These are phyloP conservation scores for Papiliotrema terrestris DNA, from an alignment of 1,284 basidiomycete species.

Conservation along the genomic window DNA sequence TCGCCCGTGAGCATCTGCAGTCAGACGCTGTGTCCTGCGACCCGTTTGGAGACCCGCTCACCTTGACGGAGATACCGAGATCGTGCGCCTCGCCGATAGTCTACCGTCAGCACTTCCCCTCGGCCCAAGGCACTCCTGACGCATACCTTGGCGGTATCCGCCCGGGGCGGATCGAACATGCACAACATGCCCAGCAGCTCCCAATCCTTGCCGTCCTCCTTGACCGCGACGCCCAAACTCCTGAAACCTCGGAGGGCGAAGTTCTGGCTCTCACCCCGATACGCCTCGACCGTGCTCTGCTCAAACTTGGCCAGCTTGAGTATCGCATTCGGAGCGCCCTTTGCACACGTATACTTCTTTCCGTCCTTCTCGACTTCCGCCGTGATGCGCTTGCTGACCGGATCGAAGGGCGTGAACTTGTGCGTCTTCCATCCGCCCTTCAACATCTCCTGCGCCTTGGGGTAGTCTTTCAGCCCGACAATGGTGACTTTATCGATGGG, in stretches of 20 bases:
- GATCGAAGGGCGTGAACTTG: slow-evolving; percentile 58
- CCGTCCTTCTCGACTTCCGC: slow-evolving; percentile 57
- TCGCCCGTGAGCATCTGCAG: slow-evolving; percentile 57
- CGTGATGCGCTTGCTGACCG: slow-evolving; percentile 59
- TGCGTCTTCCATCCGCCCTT: slow-evolving; percentile 55
- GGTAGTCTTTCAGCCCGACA: slow-evolving; percentile 56
- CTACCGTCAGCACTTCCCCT: slow-evolving; percentile 11
- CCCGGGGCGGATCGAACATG: slow-evolving; percentile 55
- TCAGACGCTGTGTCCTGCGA: background rate
- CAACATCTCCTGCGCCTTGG: slow-evolving; percentile 54
- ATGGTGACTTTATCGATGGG: slow-evolving; percentile 60
- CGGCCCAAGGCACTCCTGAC: background rate
- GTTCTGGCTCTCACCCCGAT: slow-evolving; percentile 50
- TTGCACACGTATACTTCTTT: slow-evolving; percentile 54
- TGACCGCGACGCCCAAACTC: slow-evolving; percentile 56
- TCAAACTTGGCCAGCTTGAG: slow-evolving; percentile 53
- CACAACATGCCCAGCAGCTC: slow-evolving; percentile 53
- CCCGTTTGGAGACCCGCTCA: background rate
- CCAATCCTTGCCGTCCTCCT: slow-evolving; percentile 55
- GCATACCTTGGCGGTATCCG: slow-evolving; percentile 51
- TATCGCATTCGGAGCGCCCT: slow-evolving; percentile 59
- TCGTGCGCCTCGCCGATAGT: slow-evolving; percentile 56
- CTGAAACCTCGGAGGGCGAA: slow-evolving; percentile 57
- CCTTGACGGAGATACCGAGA: slow-evolving; percentile 56
- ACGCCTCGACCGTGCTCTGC: slow-evolving; percentile 48